Conservation (phyloP, 2,329 filamentous ascomycete genomes). For the Rutstroemia sydowiana region DNA sequence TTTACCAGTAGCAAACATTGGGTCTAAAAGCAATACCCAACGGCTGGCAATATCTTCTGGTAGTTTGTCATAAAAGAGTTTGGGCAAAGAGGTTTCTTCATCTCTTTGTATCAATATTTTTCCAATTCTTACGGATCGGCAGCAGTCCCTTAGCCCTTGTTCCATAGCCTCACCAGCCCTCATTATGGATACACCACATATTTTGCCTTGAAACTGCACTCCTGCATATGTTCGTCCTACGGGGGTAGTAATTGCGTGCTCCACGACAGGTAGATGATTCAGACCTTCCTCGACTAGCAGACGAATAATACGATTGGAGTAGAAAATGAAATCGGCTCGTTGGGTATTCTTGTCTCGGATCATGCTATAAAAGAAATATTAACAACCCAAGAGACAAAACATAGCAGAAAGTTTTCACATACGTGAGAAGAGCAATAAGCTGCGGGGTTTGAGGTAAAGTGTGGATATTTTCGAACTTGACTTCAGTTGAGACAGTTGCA, state of each 20-base stretch:
- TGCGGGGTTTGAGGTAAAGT: constrained; percentile 90
- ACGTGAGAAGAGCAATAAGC: constrained; percentile 95
- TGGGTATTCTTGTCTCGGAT: constrained; percentile 87
- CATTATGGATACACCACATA: constrained; percentile 98
- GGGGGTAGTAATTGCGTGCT: constrained; percentile 83
- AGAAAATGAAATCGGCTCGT: constrained; percentile 97
- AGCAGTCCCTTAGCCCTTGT: constrained; percentile 91
- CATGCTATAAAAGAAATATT: constrained; percentile 52
- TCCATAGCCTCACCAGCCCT: constrained; percentile 98
- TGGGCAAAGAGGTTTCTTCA: constrained; percentile 86
- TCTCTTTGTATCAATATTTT: constrained; percentile 98
- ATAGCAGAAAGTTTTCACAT: constrained; percentile 35
- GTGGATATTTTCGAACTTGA: constrained; percentile 80
- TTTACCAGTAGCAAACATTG: constrained; percentile 97
- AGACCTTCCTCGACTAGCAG: constrained; percentile 93
- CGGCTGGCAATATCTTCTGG: constrained; percentile 86
- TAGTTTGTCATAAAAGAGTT: constrained; percentile 95
- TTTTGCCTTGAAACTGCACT: constrained; percentile 94
- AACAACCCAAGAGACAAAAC: constrained; percentile 4
- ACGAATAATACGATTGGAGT: constrained; percentile 96
- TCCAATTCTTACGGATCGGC: constrained; percentile 92
- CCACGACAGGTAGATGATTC: constrained; percentile 89
- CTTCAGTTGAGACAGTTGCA: constrained; percentile 79
- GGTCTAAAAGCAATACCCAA: constrained; percentile 91
- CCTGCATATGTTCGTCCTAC: constrained; percentile 83